Evolutionary conservation across 768 basidiomycete species (phyloP).

Genomic region (Boletellus ananiceps): DNA sequence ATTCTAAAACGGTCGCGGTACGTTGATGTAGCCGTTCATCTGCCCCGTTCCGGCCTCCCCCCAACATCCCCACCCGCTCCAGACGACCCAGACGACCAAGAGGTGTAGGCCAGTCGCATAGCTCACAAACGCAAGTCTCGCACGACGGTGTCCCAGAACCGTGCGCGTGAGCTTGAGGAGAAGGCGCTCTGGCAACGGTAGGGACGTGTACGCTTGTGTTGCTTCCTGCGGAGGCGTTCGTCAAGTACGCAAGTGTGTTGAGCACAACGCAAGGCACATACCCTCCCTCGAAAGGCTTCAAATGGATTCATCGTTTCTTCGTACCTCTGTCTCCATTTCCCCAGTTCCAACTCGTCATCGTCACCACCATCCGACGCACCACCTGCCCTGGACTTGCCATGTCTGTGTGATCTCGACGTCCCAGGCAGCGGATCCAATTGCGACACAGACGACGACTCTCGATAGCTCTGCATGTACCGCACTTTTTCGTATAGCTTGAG

Average conservation of each 20-base stretch:
- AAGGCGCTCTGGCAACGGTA: constrained; percentile 88
- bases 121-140: constrained; percentile 83
- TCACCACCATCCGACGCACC: constrained; percentile 26
- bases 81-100: constrained; percentile 71
- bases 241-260: background rate
- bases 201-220: constrained; percentile 83
- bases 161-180: constrained; percentile 80
- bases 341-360: constrained; percentile 61
- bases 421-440: constrained; percentile 66
- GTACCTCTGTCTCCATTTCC: constrained; percentile 86
- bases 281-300: constrained; percentile 92
- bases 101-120: constrained; percentile 80
- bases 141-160: constrained; percentile 84
- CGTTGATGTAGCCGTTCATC: constrained; percentile 1
- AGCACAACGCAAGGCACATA: constrained; percentile 38
- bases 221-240: constrained; percentile 66
- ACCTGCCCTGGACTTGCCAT: constrained; percentile 1
- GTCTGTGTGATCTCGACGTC: constrained; percentile 16
- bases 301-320: constrained; percentile 99
- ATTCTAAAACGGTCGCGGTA: constrained; percentile 17
- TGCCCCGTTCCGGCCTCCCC: constrained; percentile 35
- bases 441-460: constrained; percentile 63
- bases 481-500: constrained; percentile 99
- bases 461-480: constrained; percentile 96
- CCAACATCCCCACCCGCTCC: constrained; percentile 58